These are phyloP conservation scores for Lactuca saligna DNA, from an alignment of 129 eudicot genomes.

Conservation along the genomic window DNA sequence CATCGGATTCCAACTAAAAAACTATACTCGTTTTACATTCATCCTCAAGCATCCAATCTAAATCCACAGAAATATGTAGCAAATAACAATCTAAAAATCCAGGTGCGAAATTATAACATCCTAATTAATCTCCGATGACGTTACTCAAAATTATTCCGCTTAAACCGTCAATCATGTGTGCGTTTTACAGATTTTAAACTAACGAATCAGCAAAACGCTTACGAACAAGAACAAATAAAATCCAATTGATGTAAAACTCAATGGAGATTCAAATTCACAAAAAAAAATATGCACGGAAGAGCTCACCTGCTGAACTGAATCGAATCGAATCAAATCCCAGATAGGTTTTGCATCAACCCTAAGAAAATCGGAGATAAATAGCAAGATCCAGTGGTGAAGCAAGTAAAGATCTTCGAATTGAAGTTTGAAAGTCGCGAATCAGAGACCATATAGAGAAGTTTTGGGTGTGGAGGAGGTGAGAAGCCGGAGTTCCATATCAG, in stretches of 20 bases:
- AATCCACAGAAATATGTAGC: neutral
- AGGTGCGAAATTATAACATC: neutral
- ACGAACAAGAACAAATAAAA: neutral
- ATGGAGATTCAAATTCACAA: conserved; percentile 18
- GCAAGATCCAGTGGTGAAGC: conserved; percentile 24
- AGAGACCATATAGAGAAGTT: neutral
- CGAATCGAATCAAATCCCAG: conserved; percentile 6
- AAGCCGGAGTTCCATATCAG: conserved; percentile 26
- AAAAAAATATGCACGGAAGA: neutral
- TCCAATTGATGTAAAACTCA: conserved; percentile 14
- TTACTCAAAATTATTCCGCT: conserved; percentile 2
- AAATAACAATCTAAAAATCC: neutral
- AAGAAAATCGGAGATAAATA: neutral
- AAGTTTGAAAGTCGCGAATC: conserved; percentile 5
- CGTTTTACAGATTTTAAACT: neutral
- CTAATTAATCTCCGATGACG: conserved; percentile 3
- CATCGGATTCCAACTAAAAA: conserved; percentile 3
- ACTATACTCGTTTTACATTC: neutral
- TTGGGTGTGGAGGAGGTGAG: neutral
- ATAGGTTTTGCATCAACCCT: conserved; percentile 22
- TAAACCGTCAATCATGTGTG: neutral
- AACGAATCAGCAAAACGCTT: conserved; percentile 6
- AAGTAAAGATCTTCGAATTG: conserved; percentile 1
- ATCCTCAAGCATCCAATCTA: conserved; percentile 14
- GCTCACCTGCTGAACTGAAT: conserved; percentile 14